Percentiles rank a stretch among this genome's conserved stretches.
These are phyloP conservation scores for Pichia manshurica DNA, from an alignment of 805 yeast species.

Conservation along the genomic window DNA sequence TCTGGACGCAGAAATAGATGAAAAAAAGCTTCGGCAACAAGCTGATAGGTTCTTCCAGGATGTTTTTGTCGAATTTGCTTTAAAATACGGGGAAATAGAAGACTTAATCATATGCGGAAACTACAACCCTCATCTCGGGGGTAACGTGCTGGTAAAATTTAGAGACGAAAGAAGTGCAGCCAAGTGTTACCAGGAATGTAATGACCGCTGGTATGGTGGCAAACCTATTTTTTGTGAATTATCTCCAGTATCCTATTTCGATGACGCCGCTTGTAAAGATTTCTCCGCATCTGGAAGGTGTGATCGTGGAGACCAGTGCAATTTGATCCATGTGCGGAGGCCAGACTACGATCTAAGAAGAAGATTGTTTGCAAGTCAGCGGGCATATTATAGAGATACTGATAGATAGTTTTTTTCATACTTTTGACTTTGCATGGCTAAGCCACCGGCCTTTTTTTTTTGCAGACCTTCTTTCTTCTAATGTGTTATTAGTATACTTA, in stretches of 20 bases:
- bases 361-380: constrained; percentile 19
- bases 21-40: constrained; percentile 36
- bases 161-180: constrained; percentile 50
- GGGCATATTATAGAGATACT: constrained; percentile 7
- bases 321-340: constrained; percentile 72
- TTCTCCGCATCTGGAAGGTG: constrained; percentile 54
- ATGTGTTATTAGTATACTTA: no score
- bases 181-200: constrained; percentile 54
- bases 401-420: constrained; percentile 6
- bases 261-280: constrained; percentile 71
- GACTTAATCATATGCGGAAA: constrained; percentile 77
- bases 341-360: constrained; percentile 36
- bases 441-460: background rate
- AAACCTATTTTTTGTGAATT: constrained; percentile 76
- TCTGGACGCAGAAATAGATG: constrained; percentile 12
- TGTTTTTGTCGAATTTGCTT: constrained; percentile 55
- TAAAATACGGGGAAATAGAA: constrained; percentile 43
- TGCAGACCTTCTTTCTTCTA: background rate
- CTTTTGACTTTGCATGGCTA: no score
- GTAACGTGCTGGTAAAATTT: constrained; percentile 76
- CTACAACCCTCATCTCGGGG: constrained; percentile 73
- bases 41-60: constrained; percentile 68
- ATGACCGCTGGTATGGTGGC: constrained; percentile 75
- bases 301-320: constrained; percentile 77
- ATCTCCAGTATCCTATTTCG: constrained; percentile 64